These are phyloP conservation scores for Aciculosporium take DNA, from an alignment of 2,329 filamentous ascomycete species.

Conservation along the genomic window DNA sequence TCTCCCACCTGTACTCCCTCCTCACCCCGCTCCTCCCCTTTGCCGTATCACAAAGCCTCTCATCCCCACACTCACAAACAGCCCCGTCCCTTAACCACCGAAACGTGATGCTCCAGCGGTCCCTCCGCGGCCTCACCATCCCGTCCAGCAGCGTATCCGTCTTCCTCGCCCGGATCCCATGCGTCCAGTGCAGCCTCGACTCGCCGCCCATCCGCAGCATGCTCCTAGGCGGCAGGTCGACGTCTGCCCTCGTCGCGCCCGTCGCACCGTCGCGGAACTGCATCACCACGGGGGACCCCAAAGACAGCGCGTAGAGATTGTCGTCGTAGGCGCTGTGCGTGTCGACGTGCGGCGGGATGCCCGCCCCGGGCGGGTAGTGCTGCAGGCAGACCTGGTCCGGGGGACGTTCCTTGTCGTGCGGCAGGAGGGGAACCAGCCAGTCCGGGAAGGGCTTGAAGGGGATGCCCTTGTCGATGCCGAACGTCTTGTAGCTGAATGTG, in stretches of 20 bases:
- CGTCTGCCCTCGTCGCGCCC: constrained; percentile 21
- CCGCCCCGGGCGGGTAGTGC: constrained; percentile 44
- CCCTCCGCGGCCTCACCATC: constrained; percentile 24
- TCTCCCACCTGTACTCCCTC: constrained; percentile 36
- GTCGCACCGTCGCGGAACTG: constrained; percentile 22
- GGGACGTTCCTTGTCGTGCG: constrained; percentile 25
- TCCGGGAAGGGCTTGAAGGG: constrained; percentile 36
- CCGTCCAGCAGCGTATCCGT: constrained; percentile 34
- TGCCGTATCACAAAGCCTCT: constrained; percentile 36
- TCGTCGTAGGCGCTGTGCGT: constrained; percentile 33
- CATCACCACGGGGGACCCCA: constrained; percentile 30
- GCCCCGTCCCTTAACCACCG: constrained; percentile 33
- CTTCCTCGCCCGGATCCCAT: constrained; percentile 39
- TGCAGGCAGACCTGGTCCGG: constrained; percentile 47
- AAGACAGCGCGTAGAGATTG: constrained; percentile 30
- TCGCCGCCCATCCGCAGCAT: constrained; percentile 38
- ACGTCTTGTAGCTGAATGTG: constrained; percentile 45
- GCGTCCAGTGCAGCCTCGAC: constrained; percentile 39
- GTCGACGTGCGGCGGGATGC: constrained; percentile 48
- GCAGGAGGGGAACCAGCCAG: constrained; percentile 35
- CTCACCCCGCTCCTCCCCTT: constrained; percentile 30
- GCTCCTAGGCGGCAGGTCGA: constrained; percentile 33
- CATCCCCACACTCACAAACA: constrained; percentile 35
- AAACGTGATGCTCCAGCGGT: constrained; percentile 42
- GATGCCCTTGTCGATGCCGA: constrained; percentile 30